phyloP scores from a whole-genome alignment of 805 yeast genomes.

The Barnettozyma pratensis region DNA sequence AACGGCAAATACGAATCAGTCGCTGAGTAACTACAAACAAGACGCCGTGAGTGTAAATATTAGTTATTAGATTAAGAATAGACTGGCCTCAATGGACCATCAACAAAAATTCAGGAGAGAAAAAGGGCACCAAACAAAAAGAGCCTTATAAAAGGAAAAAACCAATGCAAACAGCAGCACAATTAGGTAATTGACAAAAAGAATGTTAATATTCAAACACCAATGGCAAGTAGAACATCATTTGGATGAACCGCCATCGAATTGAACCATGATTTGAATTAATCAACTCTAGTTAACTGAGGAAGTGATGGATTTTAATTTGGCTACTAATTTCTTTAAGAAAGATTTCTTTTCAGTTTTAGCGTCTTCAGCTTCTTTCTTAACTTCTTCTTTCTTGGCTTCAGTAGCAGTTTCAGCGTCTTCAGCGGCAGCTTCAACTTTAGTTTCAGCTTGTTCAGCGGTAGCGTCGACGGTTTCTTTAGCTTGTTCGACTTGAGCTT shows the following conservation, averaged over 20 bases:
- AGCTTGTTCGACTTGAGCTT: slow-evolving; percentile 1
- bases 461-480: slow-evolving; percentile 4
- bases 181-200: neutral
- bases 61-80: neutral
- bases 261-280: too few species aligned
- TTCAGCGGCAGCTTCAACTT: slow-evolving; percentile 11
- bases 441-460: slow-evolving; percentile 5
- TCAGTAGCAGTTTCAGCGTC: slow-evolving; percentile 13
- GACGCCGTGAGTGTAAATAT: neutral
- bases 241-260: too few species aligned
- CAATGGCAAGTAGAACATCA: too few species aligned
- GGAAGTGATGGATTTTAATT: slow-evolving; percentile 17
- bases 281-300: slow-evolving; percentile 8
- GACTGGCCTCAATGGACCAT: neutral
- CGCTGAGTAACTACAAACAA: too few species aligned
- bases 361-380: slow-evolving; percentile 11
- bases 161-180: neutral
- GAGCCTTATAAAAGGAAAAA: neutral
- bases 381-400: slow-evolving; percentile 9
- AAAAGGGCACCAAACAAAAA: neutral
- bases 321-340: slow-evolving; percentile 21
- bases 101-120: neutral
- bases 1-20: too few species aligned
- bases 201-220: too few species aligned
- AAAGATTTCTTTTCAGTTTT: slow-evolving; percentile 21